Conservation (phyloP, 495 filamentous ascomycete species). For the Penicillium coffeae region DNA sequence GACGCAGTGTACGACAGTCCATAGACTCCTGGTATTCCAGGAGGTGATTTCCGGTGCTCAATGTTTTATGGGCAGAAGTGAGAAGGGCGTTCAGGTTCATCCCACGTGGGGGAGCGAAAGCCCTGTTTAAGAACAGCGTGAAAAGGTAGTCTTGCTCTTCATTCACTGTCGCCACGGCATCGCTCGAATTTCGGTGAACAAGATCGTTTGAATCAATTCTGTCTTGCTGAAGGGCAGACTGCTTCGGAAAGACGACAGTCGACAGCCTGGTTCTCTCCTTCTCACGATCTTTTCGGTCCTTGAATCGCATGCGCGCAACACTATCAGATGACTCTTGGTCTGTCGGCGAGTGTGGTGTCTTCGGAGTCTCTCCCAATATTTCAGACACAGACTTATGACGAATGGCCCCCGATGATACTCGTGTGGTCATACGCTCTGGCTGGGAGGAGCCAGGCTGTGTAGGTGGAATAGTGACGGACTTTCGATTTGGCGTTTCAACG, state of each 20-base stretch:
- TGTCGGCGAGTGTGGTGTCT: slow-evolving; percentile 24
- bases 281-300: slow-evolving; percentile 53
- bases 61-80: slow-evolving; percentile 71
- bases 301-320: slow-evolving; percentile 48
- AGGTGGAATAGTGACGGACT: slow-evolving; percentile 16
- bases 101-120: slow-evolving; percentile 54
- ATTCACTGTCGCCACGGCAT: slow-evolving; percentile 46
- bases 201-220: slow-evolving; percentile 35
- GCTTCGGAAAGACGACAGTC: slow-evolving; percentile 77
- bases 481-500: slow-evolving; percentile 3
- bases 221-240: slow-evolving; percentile 38
- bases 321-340: slow-evolving; percentile 41
- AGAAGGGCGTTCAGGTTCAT: slow-evolving; percentile 65
- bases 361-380: slow-evolving; percentile 62
- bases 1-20: slow-evolving; percentile 74
- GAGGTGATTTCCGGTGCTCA: slow-evolving; percentile 73
- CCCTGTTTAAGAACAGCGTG: slow-evolving; percentile 70
- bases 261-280: slow-evolving; percentile 65
- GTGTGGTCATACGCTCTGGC: slow-evolving; percentile 58
- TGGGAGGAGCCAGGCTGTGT: slow-evolving; percentile 26
- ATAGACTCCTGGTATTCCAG: slow-evolving; percentile 76
- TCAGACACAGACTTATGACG: slow-evolving; percentile 71
- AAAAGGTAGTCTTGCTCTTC: slow-evolving; percentile 74
- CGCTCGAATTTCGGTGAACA: slow-evolving; percentile 39
- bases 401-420: slow-evolving; percentile 63